phyloP scores from a whole-genome alignment of 2,329 filamentous ascomycete genomes.

The Trichoderma sp. region DNA sequence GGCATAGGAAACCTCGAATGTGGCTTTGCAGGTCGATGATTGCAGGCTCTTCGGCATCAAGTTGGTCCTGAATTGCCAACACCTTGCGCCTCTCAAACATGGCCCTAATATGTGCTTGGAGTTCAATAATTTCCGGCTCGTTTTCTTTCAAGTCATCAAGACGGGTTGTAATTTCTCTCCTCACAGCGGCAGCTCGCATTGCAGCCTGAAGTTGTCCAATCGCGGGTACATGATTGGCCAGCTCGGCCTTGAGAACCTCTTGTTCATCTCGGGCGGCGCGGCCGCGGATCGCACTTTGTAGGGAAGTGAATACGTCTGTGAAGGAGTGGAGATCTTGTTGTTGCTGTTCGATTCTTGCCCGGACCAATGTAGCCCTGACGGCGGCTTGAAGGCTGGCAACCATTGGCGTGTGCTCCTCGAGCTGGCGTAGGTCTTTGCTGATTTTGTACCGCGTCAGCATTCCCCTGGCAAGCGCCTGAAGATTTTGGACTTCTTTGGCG shows the following conservation, averaged over 20 bases:
- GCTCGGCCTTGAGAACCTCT: conserved; percentile 46
- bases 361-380: conserved; percentile 60
- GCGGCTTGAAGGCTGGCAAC: conserved; percentile 63
- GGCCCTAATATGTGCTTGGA: conserved; percentile 62
- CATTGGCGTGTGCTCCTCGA: conserved; percentile 50
- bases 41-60: conserved; percentile 56
- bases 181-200: conserved; percentile 54
- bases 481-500: conserved; percentile 51
- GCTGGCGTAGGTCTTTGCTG: conserved; percentile 50
- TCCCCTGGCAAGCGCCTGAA: conserved; percentile 69
- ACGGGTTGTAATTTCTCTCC: conserved; percentile 48
- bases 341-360: conserved; percentile 52
- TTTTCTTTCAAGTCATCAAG: conserved; percentile 48
- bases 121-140: conserved; percentile 45
- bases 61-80: conserved; percentile 48
- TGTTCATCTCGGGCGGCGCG: conserved; percentile 47
- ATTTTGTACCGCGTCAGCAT: conserved; percentile 60
- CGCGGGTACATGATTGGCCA: conserved; percentile 43
- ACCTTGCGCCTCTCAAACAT: conserved; percentile 57
- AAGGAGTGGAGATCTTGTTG: conserved; percentile 51
- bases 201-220: conserved; percentile 51
- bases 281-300: conserved; percentile 46
- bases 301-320: conserved; percentile 48
- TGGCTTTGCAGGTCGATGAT: conserved; percentile 65
- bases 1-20: conserved; percentile 62